Percentiles rank a stretch among this genome's conserved stretches.
phyloP scores from a whole-genome alignment of 1,139 yeast species.

The Tardiomyces blankii region DNA sequence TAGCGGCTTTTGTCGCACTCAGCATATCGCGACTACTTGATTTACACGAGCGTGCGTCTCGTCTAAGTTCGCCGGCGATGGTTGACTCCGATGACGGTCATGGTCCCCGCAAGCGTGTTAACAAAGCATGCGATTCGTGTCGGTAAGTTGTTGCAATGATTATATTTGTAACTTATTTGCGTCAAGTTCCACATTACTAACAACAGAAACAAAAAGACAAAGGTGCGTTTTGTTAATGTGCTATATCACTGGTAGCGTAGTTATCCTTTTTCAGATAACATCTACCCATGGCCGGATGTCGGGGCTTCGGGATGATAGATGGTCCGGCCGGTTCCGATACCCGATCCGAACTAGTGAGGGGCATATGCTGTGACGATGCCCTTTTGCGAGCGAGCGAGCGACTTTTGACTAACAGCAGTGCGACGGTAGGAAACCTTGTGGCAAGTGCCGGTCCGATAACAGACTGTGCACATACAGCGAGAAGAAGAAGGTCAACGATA shows the following conservation, averaged over 20 bases:
- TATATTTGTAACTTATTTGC: neutral
- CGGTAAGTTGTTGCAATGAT: slow-evolving; percentile 27
- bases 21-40: too few species aligned
- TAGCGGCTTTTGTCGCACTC: too few species aligned
- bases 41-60: too few species aligned
- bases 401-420: slow-evolving; percentile 56
- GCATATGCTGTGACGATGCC: too few species aligned
- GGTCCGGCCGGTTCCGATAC: too few species aligned
- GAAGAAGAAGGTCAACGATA: slow-evolving; percentile 50
- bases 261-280: too few species aligned
- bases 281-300: too few species aligned
- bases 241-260: too few species aligned
- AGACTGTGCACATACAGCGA: slow-evolving; percentile 69
- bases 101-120: slow-evolving; percentile 35
- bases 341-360: too few species aligned
- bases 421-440: slow-evolving; percentile 70
- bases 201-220: slow-evolving; percentile 35
- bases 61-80: neutral
- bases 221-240: slow-evolving; percentile 9
- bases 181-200: neutral
- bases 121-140: slow-evolving; percentile 76
- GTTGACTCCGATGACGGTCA: neutral
- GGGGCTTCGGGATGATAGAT: too few species aligned
- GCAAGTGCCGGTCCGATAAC: slow-evolving; percentile 56
- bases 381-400: neutral